Conservation (phyloP, 1,284 basidiomycete genomes). For the Rhodotorula mucilaginosa region DNA sequence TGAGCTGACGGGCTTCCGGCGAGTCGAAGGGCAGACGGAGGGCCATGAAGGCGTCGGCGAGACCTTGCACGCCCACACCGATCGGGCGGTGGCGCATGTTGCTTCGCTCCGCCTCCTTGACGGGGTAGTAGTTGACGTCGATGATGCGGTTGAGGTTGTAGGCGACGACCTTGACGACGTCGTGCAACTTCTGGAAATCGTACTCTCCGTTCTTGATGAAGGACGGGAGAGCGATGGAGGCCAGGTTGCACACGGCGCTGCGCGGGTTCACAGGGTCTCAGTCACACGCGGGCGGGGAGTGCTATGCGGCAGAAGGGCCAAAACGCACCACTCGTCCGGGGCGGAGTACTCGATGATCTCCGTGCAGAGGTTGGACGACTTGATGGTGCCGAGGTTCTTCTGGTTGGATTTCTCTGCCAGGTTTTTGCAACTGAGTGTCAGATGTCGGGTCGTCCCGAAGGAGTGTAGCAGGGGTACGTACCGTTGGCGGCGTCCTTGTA, state of each 20-base stretch:
- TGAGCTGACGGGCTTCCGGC: slow-evolving; percentile 78
- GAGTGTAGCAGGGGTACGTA: slow-evolving; percentile 34
- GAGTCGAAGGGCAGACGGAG: slow-evolving; percentile 95
- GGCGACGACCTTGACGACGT: slow-evolving; percentile 91
- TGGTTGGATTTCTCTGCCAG: slow-evolving; percentile 87
- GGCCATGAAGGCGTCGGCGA: slow-evolving; percentile 98
- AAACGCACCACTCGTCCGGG: slow-evolving; percentile 92
- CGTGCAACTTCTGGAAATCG: slow-evolving; percentile 85
- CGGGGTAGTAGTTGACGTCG: slow-evolving; percentile 88
- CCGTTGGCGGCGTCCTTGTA: slow-evolving; percentile 70
- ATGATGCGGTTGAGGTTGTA: slow-evolving; percentile 94
- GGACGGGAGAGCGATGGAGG: slow-evolving; percentile 86
- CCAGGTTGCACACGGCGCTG: slow-evolving; percentile 92
- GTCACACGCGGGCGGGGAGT: neutral
- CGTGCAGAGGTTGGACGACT: slow-evolving; percentile 97
- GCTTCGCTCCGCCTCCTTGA: slow-evolving; percentile 82
- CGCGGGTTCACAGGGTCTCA: neutral
- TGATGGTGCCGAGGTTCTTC: slow-evolving; percentile 98
- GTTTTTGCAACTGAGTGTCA: slow-evolving; percentile 44
- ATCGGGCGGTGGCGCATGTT: slow-evolving; percentile 99
- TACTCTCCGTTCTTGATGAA: slow-evolving; percentile 49
- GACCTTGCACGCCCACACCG: slow-evolving; percentile 95
- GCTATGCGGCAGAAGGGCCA: neutral
- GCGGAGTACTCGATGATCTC: slow-evolving; percentile 99
- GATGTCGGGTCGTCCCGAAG: neutral